These are phyloP conservation scores for Pythium guiyangense DNA, from an alignment of 352 stramenopile genomes.

Conservation along the genomic window DNA sequence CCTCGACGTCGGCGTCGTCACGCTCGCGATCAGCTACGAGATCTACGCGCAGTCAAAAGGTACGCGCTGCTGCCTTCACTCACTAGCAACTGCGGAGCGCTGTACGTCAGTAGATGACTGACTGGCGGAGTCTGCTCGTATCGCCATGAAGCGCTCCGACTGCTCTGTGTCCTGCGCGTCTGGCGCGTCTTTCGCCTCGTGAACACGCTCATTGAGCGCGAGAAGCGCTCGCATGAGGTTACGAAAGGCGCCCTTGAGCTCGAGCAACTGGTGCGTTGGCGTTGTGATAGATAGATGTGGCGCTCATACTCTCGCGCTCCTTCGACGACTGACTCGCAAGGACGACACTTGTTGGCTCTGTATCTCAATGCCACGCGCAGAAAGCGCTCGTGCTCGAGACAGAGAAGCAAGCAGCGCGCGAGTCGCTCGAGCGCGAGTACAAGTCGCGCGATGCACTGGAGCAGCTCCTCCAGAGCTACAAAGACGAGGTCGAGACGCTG, in stretches of 20 bases:
- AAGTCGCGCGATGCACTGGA: conserved; percentile 43
- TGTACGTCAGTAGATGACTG: no score
- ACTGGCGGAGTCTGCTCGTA: no score
- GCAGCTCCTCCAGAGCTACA: conserved; percentile 55
- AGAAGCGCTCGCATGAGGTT: conserved; percentile 33
- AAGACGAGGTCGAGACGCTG: conserved; percentile 67
- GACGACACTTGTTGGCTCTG: no score
- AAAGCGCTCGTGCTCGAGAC: conserved; percentile 33
- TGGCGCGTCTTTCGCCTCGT: conserved; percentile 65
- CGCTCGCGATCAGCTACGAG: conserved; percentile 27
- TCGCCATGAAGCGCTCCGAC: conserved; percentile 33
- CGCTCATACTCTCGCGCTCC: no score
- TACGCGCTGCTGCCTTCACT: no score
- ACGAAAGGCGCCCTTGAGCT: conserved; percentile 34
- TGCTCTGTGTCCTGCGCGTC: conserved; percentile 47
- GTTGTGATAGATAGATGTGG: no score
- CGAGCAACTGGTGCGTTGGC: conserved; percentile 39
- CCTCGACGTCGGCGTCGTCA: conserved; percentile 38
- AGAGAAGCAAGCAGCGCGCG: conserved; percentile 38
- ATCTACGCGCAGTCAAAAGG: conserved; percentile 52
- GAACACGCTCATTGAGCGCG: conserved; percentile 37
- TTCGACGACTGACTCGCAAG: no score
- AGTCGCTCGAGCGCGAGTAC: conserved; percentile 60
- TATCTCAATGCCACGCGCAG: no score
- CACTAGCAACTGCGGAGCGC: no score